phyloP scores from a whole-genome alignment of 441 rosid genomes.

The Erodium moschatum region DNA sequence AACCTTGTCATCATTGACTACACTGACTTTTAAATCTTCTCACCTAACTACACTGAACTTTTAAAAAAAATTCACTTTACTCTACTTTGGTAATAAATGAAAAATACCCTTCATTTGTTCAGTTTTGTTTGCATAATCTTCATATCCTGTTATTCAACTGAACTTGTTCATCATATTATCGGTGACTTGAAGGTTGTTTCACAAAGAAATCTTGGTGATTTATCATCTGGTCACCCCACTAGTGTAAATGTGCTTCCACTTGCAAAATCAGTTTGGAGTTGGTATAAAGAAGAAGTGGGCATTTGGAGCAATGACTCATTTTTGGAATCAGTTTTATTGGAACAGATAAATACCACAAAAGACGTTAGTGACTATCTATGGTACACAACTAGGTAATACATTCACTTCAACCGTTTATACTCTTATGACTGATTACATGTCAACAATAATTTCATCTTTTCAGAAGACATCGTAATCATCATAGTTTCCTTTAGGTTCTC shows the following conservation, averaged over 20 bases:
- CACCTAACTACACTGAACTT: too few species aligned
- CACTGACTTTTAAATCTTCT: not conserved
- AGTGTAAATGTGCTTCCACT: constrained; percentile 22
- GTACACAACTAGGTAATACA: constrained; percentile 49
- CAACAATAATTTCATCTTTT: constrained; percentile 3
- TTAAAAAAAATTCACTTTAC: too few species aligned
- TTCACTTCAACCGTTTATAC: not conserved
- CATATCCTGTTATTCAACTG: not conserved
- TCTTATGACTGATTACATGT: not conserved
- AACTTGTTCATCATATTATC: constrained; percentile 4
- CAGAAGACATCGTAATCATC: not conserved
- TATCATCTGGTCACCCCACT: constrained; percentile 20
- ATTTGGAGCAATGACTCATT: constrained; percentile 44
- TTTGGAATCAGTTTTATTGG: constrained; percentile 33
- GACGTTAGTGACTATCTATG: constrained; percentile 54
- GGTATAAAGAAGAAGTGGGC: constrained; percentile 50
- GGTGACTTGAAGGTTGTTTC: constrained; percentile 41
- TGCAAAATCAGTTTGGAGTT: constrained; percentile 37
- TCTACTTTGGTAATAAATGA: too few species aligned
- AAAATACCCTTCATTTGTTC: too few species aligned
- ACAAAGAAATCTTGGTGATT: constrained; percentile 38
- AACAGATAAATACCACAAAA: constrained; percentile 56
- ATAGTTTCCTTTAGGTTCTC: not conserved
- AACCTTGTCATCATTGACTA: not conserved
- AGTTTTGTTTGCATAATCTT: not conserved